phyloP scores from a whole-genome alignment of 2,329 filamentous ascomycete species.

The Calonectria crousiana region DNA sequence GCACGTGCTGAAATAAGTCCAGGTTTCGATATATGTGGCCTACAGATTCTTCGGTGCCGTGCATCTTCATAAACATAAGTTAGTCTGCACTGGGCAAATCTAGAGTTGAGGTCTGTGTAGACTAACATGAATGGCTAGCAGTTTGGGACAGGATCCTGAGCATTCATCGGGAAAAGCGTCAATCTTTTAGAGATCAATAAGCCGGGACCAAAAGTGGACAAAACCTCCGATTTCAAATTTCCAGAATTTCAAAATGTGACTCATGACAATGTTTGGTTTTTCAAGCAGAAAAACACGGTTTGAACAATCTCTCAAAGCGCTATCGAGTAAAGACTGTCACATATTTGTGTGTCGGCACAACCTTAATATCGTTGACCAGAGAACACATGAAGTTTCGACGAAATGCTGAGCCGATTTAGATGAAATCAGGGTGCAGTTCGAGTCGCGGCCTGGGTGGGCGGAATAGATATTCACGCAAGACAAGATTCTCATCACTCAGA shows the following conservation, averaged over 20 bases:
- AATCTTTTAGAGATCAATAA: not conserved
- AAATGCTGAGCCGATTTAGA: not conserved
- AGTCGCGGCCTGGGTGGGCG: not conserved
- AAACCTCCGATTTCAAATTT: not conserved
- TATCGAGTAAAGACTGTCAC: not conserved
- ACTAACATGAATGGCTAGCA: not conserved
- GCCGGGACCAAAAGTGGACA: not conserved
- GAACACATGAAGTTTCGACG: not conserved
- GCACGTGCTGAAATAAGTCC: not conserved
- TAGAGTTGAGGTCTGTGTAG: not conserved
- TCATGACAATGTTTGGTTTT: not conserved
- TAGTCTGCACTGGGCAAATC: not conserved
- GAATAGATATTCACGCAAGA: not conserved
- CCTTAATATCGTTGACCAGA: not conserved
- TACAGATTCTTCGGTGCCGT: not conserved
- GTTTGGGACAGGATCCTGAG: not conserved
- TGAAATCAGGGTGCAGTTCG: not conserved
- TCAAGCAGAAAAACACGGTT: not conserved
- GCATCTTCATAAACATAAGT: not conserved
- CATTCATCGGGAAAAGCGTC: not conserved
- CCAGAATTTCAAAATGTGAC: not conserved
- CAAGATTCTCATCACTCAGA: not conserved
- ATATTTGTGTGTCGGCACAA: not conserved
- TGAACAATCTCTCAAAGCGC: not conserved
- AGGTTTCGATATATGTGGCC: not conserved